A percentile compares a stretch with the other conserved stretches of the same genome.
phyloP scores from a whole-genome alignment of 2,329 filamentous ascomycete genomes.

The Fusarium hostae region DNA sequence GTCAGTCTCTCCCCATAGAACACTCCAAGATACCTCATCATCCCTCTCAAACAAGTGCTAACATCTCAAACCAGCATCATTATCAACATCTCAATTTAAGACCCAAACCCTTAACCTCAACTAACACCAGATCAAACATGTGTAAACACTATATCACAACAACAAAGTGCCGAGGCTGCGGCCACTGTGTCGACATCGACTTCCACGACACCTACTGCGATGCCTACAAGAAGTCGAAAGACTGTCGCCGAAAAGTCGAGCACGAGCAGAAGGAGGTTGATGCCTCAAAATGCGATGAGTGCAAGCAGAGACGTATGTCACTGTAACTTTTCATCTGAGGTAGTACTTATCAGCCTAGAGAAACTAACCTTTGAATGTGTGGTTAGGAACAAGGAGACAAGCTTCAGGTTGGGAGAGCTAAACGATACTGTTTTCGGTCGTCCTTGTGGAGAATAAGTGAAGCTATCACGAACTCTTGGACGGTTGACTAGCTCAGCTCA shows the following conservation, averaged over 20 bases:
- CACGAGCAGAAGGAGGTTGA: not conserved
- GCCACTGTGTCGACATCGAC: not conserved
- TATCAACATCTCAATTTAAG: not conserved
- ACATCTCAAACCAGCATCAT: not conserved
- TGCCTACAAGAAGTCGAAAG: not conserved
- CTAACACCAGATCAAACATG: slow-evolving; percentile 1
- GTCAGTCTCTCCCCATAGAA: too few relatives aligned
- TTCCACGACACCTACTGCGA: not conserved
- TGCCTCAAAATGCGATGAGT: not conserved
- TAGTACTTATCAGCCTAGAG: not conserved
- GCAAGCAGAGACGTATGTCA: not conserved
- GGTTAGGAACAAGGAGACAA: accelerated
- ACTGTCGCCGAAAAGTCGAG: not conserved
- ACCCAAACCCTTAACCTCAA: not conserved
- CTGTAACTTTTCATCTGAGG: accelerated
- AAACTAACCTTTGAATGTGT: accelerated
- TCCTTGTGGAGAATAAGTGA: accelerated
- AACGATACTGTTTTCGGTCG: accelerated
- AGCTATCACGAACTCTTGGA: not conserved
- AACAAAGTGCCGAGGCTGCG: slow-evolving; percentile 3
- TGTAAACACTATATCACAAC: not conserved
- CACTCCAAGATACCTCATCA: not conserved
- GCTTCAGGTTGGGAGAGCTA: accelerated
- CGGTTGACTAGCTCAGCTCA: too few relatives aligned
- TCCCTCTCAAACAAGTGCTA: too few relatives aligned